phyloP scores from a whole-genome alignment of 2,329 filamentous ascomycete genomes.

The Tolypocladium inflatum region DNA sequence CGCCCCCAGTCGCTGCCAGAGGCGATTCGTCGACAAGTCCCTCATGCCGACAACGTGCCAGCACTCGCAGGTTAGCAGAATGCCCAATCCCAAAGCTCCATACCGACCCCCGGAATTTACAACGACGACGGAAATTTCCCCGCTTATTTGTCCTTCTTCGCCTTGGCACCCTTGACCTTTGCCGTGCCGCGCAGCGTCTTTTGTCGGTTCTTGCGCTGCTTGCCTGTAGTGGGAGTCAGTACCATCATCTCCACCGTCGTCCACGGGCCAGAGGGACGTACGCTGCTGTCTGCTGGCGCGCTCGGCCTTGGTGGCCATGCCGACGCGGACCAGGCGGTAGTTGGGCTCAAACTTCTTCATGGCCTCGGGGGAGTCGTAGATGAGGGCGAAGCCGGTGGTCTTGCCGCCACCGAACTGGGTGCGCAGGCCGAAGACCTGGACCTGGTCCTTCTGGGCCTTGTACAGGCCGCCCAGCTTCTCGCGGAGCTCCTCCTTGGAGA shows the following conservation, averaged over 20 bases:
- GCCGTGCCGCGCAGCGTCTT: slow-evolving; percentile 97
- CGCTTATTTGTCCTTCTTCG: slow-evolving; percentile 88
- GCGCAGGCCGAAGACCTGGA: slow-evolving; percentile 96
- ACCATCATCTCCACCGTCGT: background rate
- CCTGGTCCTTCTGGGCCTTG: slow-evolving; percentile 96
- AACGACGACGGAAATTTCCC: slow-evolving; percentile 15
- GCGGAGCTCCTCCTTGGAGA: slow-evolving; percentile 98
- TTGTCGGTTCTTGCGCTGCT: slow-evolving; percentile 99
- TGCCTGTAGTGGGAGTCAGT: slow-evolving; percentile 56
- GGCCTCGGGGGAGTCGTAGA: slow-evolving; percentile 97
- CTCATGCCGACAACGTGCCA: slow-evolving; percentile 10
- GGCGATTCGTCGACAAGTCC: slow-evolving; percentile 14
- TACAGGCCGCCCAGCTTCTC: slow-evolving; percentile 90
- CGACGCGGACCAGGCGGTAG: slow-evolving; percentile 93
- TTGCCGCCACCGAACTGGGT: slow-evolving; percentile 99
- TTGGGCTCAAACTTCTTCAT: slow-evolving; percentile 99
- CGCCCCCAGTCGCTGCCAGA: slow-evolving; percentile 19
- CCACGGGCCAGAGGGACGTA: slow-evolving; percentile 46
- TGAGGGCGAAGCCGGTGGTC: slow-evolving; percentile 95
- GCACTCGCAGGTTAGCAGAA: slow-evolving; percentile 16
- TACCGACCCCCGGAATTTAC: slow-evolving; percentile 20
- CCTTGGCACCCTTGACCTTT: slow-evolving; percentile 92
- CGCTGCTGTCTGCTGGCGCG: slow-evolving; percentile 97
- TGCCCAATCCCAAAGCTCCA: slow-evolving; percentile 18
- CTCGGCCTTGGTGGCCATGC: slow-evolving; percentile 89